Evolutionary conservation across 305 asterid species (phyloP).

Genomic region (Rubia tinctorum): DNA sequence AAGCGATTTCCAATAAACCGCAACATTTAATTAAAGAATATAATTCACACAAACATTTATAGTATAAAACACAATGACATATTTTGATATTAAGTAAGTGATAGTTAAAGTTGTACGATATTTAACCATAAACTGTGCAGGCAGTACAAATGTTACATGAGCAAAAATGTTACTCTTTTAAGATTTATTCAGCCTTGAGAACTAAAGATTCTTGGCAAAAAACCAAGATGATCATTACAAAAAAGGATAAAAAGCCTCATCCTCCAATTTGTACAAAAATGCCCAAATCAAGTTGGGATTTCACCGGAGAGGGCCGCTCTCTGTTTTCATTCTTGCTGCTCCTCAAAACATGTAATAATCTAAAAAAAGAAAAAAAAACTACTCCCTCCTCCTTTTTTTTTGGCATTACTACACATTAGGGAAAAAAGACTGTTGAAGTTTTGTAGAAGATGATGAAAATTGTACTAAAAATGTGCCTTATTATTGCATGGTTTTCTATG

Average conservation of each 20-base stretch:
- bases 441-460: background rate
- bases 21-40: too few species aligned
- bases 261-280: constrained; percentile 23
- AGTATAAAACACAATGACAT: too few species aligned
- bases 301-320: constrained; percentile 61
- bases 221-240: constrained; percentile 18
- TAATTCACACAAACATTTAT: too few species aligned
- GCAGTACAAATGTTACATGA: too few species aligned
- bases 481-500: constrained; percentile 40
- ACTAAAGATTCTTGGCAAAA: constrained; percentile 24
- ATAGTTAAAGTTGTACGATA: too few species aligned
- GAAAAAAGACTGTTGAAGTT: background rate
- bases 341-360: constrained; percentile 22
- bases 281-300: constrained; percentile 40
- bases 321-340: constrained; percentile 14
- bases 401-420: background rate
- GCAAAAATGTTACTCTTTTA: background rate
- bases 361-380: background rate
- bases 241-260: constrained; percentile 4
- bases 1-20: too few species aligned
- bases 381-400: background rate
- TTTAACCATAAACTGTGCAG: too few species aligned
- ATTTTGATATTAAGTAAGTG: too few species aligned
- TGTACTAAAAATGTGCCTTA: constrained; percentile 24
- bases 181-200: constrained; percentile 25